phyloP scores from a whole-genome alignment of 164 flowering plant species.

The Stephania yunnanensis region DNA sequence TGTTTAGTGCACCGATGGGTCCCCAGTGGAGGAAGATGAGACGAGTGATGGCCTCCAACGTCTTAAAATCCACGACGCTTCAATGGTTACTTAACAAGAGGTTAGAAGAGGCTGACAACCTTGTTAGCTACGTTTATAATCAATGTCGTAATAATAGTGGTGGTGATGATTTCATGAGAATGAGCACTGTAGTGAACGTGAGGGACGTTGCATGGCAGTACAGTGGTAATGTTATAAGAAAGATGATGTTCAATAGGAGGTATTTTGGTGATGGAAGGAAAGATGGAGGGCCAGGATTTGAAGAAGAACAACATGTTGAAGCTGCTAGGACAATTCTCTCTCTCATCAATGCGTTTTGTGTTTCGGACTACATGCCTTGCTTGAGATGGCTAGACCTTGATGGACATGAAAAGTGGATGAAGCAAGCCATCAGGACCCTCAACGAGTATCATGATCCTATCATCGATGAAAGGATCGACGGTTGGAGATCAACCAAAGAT shows the following conservation, averaged over 20 bases:
- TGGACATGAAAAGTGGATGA: constrained; percentile 32
- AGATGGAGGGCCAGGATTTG: constrained; percentile 24
- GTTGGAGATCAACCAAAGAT: constrained; percentile 17
- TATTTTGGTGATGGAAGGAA: constrained; percentile 21
- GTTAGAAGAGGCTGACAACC: background rate
- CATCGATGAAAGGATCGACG: constrained; percentile 26
- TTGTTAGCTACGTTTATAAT: background rate
- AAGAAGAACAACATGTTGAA: constrained; percentile 23
- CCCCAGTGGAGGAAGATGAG: constrained; percentile 26
- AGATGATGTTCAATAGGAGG: constrained; percentile 25
- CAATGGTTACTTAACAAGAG: constrained; percentile 5
- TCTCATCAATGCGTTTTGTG: constrained; percentile 20
- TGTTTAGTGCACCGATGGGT: constrained; percentile 23
- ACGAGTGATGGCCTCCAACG: constrained; percentile 1
- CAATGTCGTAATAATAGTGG: background rate
- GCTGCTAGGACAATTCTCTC: constrained; percentile 12
- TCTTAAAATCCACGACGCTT: background rate
- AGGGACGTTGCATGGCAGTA: constrained; percentile 11
- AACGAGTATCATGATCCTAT: constrained; percentile 25
- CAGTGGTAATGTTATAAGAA: constrained; percentile 25
- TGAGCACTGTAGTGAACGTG: background rate
- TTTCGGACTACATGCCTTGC: constrained; percentile 28
- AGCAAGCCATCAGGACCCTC: constrained; percentile 11
- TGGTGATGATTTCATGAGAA: no score
- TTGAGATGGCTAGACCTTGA: constrained; percentile 30